phyloP scores from a whole-genome alignment of 2,329 filamentous ascomycete genomes.

The Xylariales sp. region DNA sequence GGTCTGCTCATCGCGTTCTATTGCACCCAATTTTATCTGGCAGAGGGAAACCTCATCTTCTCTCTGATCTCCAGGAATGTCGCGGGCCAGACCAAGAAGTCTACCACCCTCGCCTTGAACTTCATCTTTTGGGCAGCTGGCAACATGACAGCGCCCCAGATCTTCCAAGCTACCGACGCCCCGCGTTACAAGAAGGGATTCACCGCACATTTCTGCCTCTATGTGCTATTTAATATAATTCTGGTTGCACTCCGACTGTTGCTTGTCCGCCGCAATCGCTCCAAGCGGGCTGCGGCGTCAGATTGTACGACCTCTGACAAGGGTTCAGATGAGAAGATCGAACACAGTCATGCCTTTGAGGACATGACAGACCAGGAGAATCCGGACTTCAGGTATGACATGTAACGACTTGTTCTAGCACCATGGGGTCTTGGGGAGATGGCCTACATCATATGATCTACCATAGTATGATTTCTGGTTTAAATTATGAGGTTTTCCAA shows the following conservation, averaged over 20 bases:
- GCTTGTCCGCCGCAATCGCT: conserved; percentile 17
- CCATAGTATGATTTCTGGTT: too few relatives aligned
- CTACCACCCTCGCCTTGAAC: conserved; percentile 32
- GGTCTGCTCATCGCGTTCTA: conserved; percentile 36
- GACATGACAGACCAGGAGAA: conserved; percentile 14
- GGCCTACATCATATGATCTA: too few relatives aligned
- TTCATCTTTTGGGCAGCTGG: conserved; percentile 37
- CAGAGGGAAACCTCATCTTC: conserved; percentile 35
- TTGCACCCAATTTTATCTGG: conserved; percentile 39
- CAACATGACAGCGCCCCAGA: conserved; percentile 36
- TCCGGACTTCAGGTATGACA: conserved; percentile 11
- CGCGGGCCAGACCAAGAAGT: conserved; percentile 39
- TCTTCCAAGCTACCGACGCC: conserved; percentile 28
- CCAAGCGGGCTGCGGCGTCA: conserved; percentile 8
- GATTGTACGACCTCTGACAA: not conserved
- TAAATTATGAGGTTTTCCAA: too few relatives aligned
- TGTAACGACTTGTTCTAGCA: too few relatives aligned
- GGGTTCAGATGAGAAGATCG: conserved; percentile 7
- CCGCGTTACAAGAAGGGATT: conserved; percentile 30
- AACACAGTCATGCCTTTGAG: conserved; percentile 10
- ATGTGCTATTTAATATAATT: conserved; percentile 26
- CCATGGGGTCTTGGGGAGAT: too few relatives aligned
- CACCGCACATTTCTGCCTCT: conserved; percentile 28
- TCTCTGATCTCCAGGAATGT: conserved; percentile 36
- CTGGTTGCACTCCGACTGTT: conserved; percentile 19